Evolutionary conservation across 495 filamentous ascomycete species (phyloP).

Genomic region (Neurospora sp.): DNA sequence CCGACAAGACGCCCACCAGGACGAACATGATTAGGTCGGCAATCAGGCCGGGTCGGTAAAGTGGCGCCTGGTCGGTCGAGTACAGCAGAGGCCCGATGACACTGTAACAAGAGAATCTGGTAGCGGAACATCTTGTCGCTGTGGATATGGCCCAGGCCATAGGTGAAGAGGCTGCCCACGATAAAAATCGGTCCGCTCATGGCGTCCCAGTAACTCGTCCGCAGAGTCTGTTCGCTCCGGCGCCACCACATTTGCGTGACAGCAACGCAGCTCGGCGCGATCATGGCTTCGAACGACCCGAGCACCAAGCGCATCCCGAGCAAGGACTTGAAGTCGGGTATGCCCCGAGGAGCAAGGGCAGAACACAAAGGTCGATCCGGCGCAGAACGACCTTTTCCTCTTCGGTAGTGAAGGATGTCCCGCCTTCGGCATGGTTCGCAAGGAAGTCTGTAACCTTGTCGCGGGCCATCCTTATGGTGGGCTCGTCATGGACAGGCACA

Average conservation of each 20-base stretch:
- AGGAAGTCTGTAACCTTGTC: constrained; percentile 37
- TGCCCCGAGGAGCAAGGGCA: constrained; percentile 39
- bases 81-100: constrained; percentile 52
- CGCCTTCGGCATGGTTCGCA: constrained; percentile 22
- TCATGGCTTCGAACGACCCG: constrained; percentile 32
- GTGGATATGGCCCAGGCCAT: constrained; percentile 49
- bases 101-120: constrained; percentile 45
- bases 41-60: constrained; percentile 46
- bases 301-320: constrained; percentile 34
- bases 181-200: constrained; percentile 43
- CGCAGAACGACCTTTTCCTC: constrained; percentile 29
- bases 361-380: constrained; percentile 38
- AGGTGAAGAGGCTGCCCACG: constrained; percentile 42
- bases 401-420: constrained; percentile 25
- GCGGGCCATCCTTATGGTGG: not conserved
- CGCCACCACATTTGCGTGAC: constrained; percentile 49
- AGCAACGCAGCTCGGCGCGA: constrained; percentile 39
- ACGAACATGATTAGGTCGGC: constrained; percentile 38
- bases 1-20: constrained; percentile 22
- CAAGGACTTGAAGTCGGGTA: constrained; percentile 23
- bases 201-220: constrained; percentile 40
- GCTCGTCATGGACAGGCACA: constrained; percentile 1
- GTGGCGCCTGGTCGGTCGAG: constrained; percentile 47
- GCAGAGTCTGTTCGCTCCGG: constrained; percentile 40
- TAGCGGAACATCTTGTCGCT: constrained; percentile 43